phyloP scores from a whole-genome alignment of 495 filamentous ascomycete species.

The Hypoxylon fuscum region DNA sequence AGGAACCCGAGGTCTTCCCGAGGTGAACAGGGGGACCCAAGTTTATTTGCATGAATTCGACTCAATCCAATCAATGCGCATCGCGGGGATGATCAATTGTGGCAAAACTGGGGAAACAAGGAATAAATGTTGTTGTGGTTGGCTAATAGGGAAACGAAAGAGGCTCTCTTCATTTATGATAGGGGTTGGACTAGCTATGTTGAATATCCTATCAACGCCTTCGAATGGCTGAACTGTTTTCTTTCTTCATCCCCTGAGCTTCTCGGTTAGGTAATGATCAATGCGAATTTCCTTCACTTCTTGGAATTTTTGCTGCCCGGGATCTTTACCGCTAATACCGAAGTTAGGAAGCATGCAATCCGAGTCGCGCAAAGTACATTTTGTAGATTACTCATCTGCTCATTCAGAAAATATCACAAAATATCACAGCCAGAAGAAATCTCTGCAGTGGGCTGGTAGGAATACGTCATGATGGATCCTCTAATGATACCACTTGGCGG shows the following conservation, averaged over 20 bases:
- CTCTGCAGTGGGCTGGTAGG: background rate
- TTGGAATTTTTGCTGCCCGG: constrained; percentile 9
- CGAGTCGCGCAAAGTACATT: too few relatives aligned
- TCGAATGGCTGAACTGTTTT: background rate
- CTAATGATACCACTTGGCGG: constrained; percentile 5
- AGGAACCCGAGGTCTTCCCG: constrained; percentile 18
- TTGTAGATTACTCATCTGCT: too few relatives aligned
- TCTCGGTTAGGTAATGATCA: constrained; percentile 12
- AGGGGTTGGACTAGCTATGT: constrained; percentile 8
- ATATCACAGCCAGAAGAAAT: too few relatives aligned
- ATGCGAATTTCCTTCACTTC: background rate
- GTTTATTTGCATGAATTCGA: constrained; percentile 17
- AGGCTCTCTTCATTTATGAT: constrained; percentile 18
- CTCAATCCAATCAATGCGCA: constrained; percentile 25
- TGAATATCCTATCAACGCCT: constrained; percentile 25
- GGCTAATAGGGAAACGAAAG: constrained; percentile 7
- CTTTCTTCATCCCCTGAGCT: constrained; percentile 11
- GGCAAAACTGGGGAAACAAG: constrained; percentile 23
- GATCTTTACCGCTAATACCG: constrained; percentile 12
- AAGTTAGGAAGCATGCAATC: background rate
- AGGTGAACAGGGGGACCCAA: constrained; percentile 7
- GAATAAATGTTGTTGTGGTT: constrained; percentile 13
- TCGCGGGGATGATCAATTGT: constrained; percentile 13
- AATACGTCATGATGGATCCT: constrained; percentile 27
- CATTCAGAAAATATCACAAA: too few relatives aligned